Evolutionary conservation across 352 stramenopile species (phyloP).

Genomic region (Hyaloperonospora brassicae): DNA sequence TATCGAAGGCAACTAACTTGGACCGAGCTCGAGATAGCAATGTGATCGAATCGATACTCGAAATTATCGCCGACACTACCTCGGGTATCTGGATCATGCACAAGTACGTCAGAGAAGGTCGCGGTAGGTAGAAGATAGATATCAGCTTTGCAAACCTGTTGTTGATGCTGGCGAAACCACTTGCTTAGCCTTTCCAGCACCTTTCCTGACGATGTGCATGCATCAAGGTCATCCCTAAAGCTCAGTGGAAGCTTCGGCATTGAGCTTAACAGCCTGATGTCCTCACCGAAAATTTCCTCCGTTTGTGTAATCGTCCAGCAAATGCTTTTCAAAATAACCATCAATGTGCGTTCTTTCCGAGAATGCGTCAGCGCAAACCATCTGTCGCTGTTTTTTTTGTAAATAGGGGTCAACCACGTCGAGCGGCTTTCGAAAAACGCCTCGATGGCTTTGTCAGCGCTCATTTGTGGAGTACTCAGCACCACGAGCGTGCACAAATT

Average conservation of each 20-base stretch:
- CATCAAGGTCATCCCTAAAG: constrained; percentile 24
- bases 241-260: constrained; percentile 18
- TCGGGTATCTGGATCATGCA: constrained; percentile 31
- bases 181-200: constrained; percentile 21
- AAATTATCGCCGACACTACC: constrained; percentile 39
- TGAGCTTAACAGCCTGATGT: constrained; percentile 17
- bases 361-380: constrained; percentile 7
- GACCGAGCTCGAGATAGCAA: constrained; percentile 48
- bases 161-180: constrained; percentile 33
- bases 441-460: constrained; percentile 30
- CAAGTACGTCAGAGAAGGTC: background rate
- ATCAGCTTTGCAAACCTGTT: constrained; percentile 23
- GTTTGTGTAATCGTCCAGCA: constrained; percentile 46
- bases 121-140: background rate
- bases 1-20: constrained; percentile 41
- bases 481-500: constrained; percentile 49
- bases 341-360: constrained; percentile 30
- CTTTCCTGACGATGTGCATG: constrained; percentile 29
- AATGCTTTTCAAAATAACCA: constrained; percentile 53
- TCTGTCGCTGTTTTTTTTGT: constrained; percentile 10
- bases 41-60: constrained; percentile 47
- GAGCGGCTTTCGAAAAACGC: constrained; percentile 44
- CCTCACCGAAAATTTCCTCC: constrained; percentile 48
- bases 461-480: constrained; percentile 25
- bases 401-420: constrained; percentile 37